Base-by-base conservation (phyloP, 202 grass and related monocot genomes). In the Hordeum pubiflorum region DNA sequence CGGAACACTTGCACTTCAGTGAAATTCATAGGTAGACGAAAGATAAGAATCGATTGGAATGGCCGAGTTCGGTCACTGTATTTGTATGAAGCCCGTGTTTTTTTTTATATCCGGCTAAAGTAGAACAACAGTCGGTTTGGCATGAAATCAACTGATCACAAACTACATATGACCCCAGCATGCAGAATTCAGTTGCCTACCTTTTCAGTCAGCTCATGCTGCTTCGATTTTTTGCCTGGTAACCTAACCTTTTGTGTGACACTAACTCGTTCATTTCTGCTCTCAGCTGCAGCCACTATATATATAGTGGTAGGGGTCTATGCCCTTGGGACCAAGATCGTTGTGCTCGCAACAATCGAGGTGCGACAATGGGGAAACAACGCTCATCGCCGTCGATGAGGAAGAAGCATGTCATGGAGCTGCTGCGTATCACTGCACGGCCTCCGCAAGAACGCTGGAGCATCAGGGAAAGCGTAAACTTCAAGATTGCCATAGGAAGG, bases 391-490 rank as follows among this genome's bases (percentile, higher is more conserved):
- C 10, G 0, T 58, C 20, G 6, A 5, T 2, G 44, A 79, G 20
- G n/a, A 82, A 65, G 65, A 73, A 68, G 21, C 59, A 2, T 1
- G 7, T 40, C 4, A 75, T 69, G 11, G 12, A 69, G 24, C 70
- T 70, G 9, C 4, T 80, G 40, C 81, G 56, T n/a, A 18, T 43
- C 31, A 61, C 62, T 44, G 76, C 86, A 23, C 2, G 41, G 3
- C 63, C 77, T 36, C 82, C 77, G 14, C 34, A 77, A 48, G 78
- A 85, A 71, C 10, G 34, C 71, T 85, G 63, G 82, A 85, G 87
- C 44, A 81, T 81, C 57, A 85, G 43, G 63, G 63, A 81, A 54
- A 73, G 71, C 5, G 61, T 62, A 41, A 88, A 85, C 60, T 85
- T 89, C 71, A 72, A 69, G 43, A 81, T 81, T 65, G 78, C 64